These are phyloP conservation scores for Phytophthora vignae DNA, from an alignment of 352 stramenopile species.

Conservation along the genomic window DNA sequence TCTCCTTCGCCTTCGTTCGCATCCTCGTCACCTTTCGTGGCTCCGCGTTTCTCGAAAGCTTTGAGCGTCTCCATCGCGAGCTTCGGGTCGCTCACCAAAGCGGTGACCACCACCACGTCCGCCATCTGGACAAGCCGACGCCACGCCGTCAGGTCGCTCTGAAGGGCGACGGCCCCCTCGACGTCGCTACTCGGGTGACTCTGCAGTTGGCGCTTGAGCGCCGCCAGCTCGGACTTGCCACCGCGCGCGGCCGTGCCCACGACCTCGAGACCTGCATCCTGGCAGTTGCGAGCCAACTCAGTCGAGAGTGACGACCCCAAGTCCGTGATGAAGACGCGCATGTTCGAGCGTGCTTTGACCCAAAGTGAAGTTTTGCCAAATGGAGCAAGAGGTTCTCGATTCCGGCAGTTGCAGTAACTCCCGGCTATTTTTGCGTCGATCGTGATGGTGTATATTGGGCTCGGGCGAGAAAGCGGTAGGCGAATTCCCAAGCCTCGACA, in stretches of 20 bases:
- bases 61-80: slow-evolving; percentile 70
- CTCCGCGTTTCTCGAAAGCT: slow-evolving; percentile 61
- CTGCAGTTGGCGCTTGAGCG: slow-evolving; percentile 63
- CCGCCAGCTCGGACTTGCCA: slow-evolving; percentile 48
- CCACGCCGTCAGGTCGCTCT: slow-evolving; percentile 56
- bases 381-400: background rate
- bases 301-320: slow-evolving; percentile 65
- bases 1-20: slow-evolving; percentile 41
- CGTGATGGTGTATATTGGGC: slow-evolving; percentile 8
- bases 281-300: slow-evolving; percentile 61
- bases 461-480: background rate
- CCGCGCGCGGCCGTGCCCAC: slow-evolving; percentile 56
- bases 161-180: slow-evolving; percentile 47
- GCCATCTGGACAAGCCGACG: slow-evolving; percentile 61
- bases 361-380: slow-evolving; percentile 2
- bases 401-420: slow-evolving; percentile 26
- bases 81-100: slow-evolving; percentile 63
- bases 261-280: slow-evolving; percentile 75
- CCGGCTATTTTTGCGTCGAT: slow-evolving; percentile 25
- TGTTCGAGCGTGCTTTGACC: slow-evolving; percentile 19
- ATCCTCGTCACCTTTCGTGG: slow-evolving; percentile 33
- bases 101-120: slow-evolving; percentile 65
- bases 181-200: slow-evolving; percentile 66
- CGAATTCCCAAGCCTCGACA: background rate
- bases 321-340: slow-evolving; percentile 83